Conservation (phyloP, 805 yeast species). For the Suhomyces vadensis region DNA sequence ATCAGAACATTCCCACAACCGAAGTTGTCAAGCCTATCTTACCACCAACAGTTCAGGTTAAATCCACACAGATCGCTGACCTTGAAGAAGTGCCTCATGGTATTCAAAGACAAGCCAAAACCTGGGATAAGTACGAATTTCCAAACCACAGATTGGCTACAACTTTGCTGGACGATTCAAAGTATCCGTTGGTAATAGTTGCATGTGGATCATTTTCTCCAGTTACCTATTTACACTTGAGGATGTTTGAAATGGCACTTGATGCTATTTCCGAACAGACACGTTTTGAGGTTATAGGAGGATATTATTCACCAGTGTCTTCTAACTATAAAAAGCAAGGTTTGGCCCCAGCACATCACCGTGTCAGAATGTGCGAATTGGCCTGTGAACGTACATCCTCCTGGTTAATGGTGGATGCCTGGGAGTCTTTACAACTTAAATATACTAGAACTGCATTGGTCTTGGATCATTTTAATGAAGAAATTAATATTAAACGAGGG, state of each 20-base stretch:
- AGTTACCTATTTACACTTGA: conserved; percentile 86
- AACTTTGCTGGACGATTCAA: conserved; percentile 66
- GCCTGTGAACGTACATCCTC: conserved; percentile 96
- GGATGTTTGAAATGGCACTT: conserved; percentile 99
- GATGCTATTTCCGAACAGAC: conserved; percentile 92
- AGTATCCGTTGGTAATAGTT: conserved; percentile 88
- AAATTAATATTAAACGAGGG: conserved; percentile 84
- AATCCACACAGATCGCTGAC: conserved; percentile 76
- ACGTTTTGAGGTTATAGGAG: conserved; percentile 92
- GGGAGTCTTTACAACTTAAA: conserved; percentile 92
- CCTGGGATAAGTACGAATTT: conserved; percentile 67
- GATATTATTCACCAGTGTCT: conserved; percentile 91
- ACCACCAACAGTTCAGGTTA: conserved; percentile 47
- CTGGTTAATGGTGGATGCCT: conserved; percentile 99
- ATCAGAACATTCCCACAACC: not conserved
- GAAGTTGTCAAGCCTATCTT: conserved; percentile 20
- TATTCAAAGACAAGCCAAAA: conserved; percentile 80
- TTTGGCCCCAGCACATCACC: conserved; percentile 80
- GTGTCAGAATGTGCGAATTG: conserved; percentile 97
- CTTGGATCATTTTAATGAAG: conserved; percentile 94
- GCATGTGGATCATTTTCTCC: conserved; percentile 99
- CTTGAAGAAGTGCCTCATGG: conserved; percentile 97
- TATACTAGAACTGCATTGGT: conserved; percentile 95
- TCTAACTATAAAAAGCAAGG: conserved; percentile 95
- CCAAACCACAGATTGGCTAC: conserved; percentile 85